Evolutionary conservation across 305 asterid species (phyloP), one percentile per base, ranked within the genome.

Genomic region (Fraxinus latifolia): DNA sequence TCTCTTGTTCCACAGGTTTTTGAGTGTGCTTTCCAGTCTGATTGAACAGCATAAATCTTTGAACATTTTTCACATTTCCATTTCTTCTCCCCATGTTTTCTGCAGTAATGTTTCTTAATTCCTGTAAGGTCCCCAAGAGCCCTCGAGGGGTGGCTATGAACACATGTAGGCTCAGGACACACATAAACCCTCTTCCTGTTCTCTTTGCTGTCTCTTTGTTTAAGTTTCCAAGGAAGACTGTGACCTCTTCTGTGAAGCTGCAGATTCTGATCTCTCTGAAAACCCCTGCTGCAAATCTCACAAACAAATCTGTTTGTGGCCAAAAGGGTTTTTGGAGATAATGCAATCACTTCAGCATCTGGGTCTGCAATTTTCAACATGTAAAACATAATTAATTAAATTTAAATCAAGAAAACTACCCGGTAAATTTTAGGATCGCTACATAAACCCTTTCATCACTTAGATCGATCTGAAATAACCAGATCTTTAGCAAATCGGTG

Each of bases 41-140:
- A 92, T 76, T 91, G 97, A 82, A 94, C 98, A 0, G 98, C 98
- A 78, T 94, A 94, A 7, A 91, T 86, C 88, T 94, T 92, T 0
- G 93, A 89, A 68, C 97, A 93, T 74, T 92, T 93, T 6, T 92
- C 94, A 25, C 98, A 93, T 81, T 90, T 92, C 95, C 97, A 94
- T 58, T 94, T 94, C 90, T 94, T 94, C 87, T 94, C 98, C 8
- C 98, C 98, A 37, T 94, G 98, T 80, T 94, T 94, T 78, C 98
- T 83, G 88, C 94, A 91, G 67, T 79, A 94, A 55, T 94, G 98
- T 83, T 94, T 94, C 90, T 94, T 94, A 86, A 94, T 93, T 33
- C 98, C 97, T 0, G 98, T 94, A 2, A 94, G 88, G 53, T 93
- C 98, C 0, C 98, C 98, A 25, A 94, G 85, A 17, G 98, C 98